These are phyloP conservation scores for Lactifluus pinguis DNA, from an alignment of 768 basidiomycete species.

Conservation along the genomic window DNA sequence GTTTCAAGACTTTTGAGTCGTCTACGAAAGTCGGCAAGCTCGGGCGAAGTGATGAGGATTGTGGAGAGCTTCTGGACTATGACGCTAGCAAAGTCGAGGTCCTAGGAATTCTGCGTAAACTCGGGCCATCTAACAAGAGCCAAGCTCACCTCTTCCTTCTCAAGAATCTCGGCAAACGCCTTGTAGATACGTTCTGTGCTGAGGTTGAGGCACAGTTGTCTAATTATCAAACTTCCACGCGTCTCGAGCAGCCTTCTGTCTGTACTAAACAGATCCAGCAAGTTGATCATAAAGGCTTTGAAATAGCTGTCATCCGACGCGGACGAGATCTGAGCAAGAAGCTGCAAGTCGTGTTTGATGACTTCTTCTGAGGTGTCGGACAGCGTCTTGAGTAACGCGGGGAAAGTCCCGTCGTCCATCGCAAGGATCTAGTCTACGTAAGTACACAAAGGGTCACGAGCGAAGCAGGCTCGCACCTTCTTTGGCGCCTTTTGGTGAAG, in stretches of 20 bases:
- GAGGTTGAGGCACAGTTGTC: slow-evolving; percentile 87
- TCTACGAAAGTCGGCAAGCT: slow-evolving; percentile 90
- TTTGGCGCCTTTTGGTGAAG: slow-evolving; percentile 95
- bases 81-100: slow-evolving; percentile 94
- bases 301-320: slow-evolving; percentile 94
- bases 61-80: slow-evolving; percentile 97
- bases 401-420: slow-evolving; percentile 96
- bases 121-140: neutral
- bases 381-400: slow-evolving; percentile 86
- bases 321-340: slow-evolving; percentile 94
- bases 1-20: slow-evolving; percentile 89
- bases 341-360: slow-evolving; percentile 91
- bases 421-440: slow-evolving; percentile 62
- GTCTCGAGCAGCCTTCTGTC: slow-evolving; percentile 85
- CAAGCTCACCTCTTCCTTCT: slow-evolving; percentile 83
- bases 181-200: slow-evolving; percentile 94
- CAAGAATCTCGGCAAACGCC: slow-evolving; percentile 93
- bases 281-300: slow-evolving; percentile 89
- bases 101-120: slow-evolving; percentile 36
- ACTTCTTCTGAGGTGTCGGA: slow-evolving; percentile 98
- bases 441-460: neutral
- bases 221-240: slow-evolving; percentile 89
- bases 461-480: slow-evolving; percentile 46
- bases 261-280: slow-evolving; percentile 91
- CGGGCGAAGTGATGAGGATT: slow-evolving; percentile 93